Conservation (phyloP, 1,284 basidiomycete species). For the Tilletia horrida region DNA sequence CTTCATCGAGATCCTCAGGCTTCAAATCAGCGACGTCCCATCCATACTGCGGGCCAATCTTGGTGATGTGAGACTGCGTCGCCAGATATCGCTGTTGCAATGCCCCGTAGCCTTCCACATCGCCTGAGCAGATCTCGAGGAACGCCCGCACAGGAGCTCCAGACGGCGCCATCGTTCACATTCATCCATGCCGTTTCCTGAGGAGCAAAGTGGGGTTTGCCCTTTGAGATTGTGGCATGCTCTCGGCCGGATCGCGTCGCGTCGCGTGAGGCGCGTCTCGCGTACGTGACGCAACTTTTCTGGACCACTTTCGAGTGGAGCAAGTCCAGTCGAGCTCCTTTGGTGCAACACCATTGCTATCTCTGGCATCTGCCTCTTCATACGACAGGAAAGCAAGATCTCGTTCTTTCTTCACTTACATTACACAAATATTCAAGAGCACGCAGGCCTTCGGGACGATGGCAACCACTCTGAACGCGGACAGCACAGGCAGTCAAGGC, state of each 20-base stretch:
- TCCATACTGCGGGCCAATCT: not conserved
- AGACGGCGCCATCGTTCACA: not conserved
- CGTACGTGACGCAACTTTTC: not conserved
- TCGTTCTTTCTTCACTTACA: too few species aligned
- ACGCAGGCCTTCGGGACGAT: not conserved
- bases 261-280: not conserved
- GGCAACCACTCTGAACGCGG: not conserved
- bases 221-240: too few species aligned
- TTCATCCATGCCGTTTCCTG: too few species aligned
- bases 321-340: too few species aligned
- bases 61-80: not conserved
- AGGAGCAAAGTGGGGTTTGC: too few species aligned
- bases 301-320: not conserved
- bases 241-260: not conserved
- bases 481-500: not conserved
- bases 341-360: too few species aligned
- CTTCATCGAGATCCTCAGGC: conserved; percentile 13
- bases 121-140: not conserved
- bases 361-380: too few species aligned
- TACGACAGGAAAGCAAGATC: too few species aligned
- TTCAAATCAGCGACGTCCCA: not conserved
- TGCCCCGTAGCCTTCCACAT: not conserved
- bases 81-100: not conserved
- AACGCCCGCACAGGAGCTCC: conserved; percentile 1
- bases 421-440: too few species aligned